Evolutionary conservation across 345 rosid genomes (phyloP), one percentile per base, ranked within the genome.

Genomic region (Eucalyptus coolabah): DNA sequence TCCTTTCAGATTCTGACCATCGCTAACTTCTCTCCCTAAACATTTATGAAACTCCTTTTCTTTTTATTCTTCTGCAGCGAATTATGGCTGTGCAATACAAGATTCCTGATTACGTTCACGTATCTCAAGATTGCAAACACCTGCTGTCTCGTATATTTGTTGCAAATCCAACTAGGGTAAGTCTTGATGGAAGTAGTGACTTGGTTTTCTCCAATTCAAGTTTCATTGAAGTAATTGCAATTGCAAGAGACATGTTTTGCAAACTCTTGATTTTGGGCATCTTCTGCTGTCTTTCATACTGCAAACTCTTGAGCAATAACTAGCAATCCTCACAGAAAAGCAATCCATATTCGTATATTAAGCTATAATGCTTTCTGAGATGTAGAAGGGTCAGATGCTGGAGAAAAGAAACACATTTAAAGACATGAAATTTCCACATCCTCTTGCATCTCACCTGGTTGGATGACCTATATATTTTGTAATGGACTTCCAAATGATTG

Each of bases 31-130:
- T 18, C 49, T n/a, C 47, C 13, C 87, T 12, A 23, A 56, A 49
- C 50, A 17, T 26, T 49, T 18, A 16, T 50, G 87, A 18, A 63
- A 44, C 12, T 28, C 37, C 26, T 56, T 65, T 81, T 77, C 77
- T 37, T 34, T 85, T 86, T 63, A 51, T 92, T 67, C 87, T 88
- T 88, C 63, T 92, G 93, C 95, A 97, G 98, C 93, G 89, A 90
- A 97, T 96, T 92, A 97, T 96, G 98, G 97, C 96, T 63, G 95
- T 95, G n/a, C 95, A 95, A 91, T 97, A 96, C 94, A 96, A 95
- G 91, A 96, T 96, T 87, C 99, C 99, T 4, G 98, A 96, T 90
- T 95, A 96, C 56, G 98, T 96, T 86, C 98, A 96, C 89, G 89
- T 96, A 90, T 96, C 98, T 19, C 96, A 96, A 90, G 97, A 95